Conservation (phyloP, 306 rosid species). For the Quercus ilex region DNA sequence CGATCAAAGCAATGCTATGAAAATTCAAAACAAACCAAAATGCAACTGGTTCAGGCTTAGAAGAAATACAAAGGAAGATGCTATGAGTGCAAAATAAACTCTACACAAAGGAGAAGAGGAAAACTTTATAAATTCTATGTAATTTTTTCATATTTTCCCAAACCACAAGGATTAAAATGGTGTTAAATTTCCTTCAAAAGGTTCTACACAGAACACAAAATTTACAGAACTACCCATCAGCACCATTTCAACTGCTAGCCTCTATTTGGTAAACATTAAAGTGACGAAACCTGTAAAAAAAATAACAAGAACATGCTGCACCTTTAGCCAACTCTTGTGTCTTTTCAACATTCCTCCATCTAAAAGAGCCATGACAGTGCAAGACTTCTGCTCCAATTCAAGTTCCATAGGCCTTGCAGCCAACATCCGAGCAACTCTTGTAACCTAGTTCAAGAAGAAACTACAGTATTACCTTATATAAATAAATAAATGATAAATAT, state of each 20-base stretch:
- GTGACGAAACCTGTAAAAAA: constrained; percentile 6
- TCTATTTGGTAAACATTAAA: constrained; percentile 7
- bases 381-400: constrained; percentile 55
- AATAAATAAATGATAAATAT: no score
- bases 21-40: background rate
- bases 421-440: constrained; percentile 82
- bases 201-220: background rate
- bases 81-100: background rate
- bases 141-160: background rate
- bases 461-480: background rate
- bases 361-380: constrained; percentile 84
- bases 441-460: constrained; percentile 43
- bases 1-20: background rate
- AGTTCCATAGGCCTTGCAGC: constrained; percentile 58
- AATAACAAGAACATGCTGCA: constrained; percentile 17
- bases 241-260: background rate
- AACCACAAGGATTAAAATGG: background rate
- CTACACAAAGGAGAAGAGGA: background rate
- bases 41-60: background rate
- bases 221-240: constrained; percentile 5
- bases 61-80: background rate
- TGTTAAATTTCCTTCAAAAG: background rate
- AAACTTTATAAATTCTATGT: background rate
- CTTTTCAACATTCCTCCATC: constrained; percentile 92
- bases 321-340: constrained; percentile 95